Evolutionary conservation across 441 rosid genomes (phyloP).

Genomic region (Euphorbia celastroides): DNA sequence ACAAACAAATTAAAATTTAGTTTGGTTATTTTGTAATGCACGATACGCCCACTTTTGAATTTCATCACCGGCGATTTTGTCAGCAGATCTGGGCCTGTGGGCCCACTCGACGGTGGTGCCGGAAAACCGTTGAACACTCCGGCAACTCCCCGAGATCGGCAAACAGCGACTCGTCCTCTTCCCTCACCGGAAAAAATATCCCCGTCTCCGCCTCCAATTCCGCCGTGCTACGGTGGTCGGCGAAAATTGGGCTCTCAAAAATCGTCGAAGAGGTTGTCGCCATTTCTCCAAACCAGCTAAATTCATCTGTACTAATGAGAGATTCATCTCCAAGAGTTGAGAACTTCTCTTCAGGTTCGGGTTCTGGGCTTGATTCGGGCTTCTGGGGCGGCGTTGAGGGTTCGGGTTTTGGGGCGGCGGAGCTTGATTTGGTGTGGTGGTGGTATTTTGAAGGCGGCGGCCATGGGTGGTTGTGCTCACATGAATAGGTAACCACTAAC

Average conservation of each 20-base stretch:
- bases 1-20: slow-evolving; percentile 6
- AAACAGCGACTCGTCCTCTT: slow-evolving; percentile 87
- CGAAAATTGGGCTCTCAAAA: slow-evolving; percentile 60
- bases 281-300: slow-evolving; percentile 79
- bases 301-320: slow-evolving; percentile 51
- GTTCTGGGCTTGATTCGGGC: slow-evolving; percentile 11
- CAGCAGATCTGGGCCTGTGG: slow-evolving; percentile 77
- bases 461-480: slow-evolving; percentile 85
- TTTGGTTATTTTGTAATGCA: slow-evolving; percentile 24
- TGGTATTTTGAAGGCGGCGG: slow-evolving; percentile 49
- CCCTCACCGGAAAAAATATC: slow-evolving; percentile 68
- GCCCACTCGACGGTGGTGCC: slow-evolving; percentile 53
- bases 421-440: slow-evolving; percentile 17
- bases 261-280: slow-evolving; percentile 68
- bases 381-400: slow-evolving; percentile 18
- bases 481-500: slow-evolving; percentile 81
- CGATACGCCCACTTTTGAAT: slow-evolving; percentile 26
- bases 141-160: slow-evolving; percentile 97
- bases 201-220: slow-evolving; percentile 32
- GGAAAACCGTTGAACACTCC: slow-evolving; percentile 78
- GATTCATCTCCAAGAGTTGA: slow-evolving; percentile 39
- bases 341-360: slow-evolving; percentile 37
- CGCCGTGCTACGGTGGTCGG: slow-evolving; percentile 26
- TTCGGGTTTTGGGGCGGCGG: slow-evolving; percentile 4
- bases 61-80: slow-evolving; percentile 39